These are phyloP conservation scores for Schizonepeta tenuifolia DNA, from an alignment of 257 asterid species.

Conservation along the genomic window DNA sequence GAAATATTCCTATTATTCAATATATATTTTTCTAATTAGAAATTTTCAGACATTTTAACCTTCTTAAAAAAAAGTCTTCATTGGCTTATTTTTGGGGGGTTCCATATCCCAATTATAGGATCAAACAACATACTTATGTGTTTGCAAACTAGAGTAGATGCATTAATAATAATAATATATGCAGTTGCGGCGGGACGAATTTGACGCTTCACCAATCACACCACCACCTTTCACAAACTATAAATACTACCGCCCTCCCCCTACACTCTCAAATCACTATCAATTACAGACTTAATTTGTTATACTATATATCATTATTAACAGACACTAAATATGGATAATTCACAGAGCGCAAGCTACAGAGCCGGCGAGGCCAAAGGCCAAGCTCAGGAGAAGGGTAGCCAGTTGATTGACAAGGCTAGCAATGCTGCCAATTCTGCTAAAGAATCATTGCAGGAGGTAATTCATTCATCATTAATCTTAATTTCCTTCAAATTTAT, in stretches of 20 bases:
- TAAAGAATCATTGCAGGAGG: slow-evolving; percentile 54
- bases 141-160: too few relatives aligned
- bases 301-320: background rate
- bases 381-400: slow-evolving; percentile 51
- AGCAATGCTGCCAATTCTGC: slow-evolving; percentile 58
- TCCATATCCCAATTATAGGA: too few relatives aligned
- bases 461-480: background rate
- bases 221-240: background rate
- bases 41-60: too few relatives aligned
- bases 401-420: slow-evolving; percentile 60
- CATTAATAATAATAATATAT: background rate
- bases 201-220: background rate
- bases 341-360: slow-evolving; percentile 40
- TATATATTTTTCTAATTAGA: too few relatives aligned
- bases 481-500: too few relatives aligned
- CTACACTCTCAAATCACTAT: background rate
- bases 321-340: slow-evolving; percentile 32
- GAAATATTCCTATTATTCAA: too few relatives aligned
- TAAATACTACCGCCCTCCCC: background rate
- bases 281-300: background rate
- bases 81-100: too few relatives aligned
- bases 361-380: slow-evolving; percentile 46
- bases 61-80: too few relatives aligned
- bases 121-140: too few relatives aligned
- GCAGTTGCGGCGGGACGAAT: background rate